A percentile compares a stretch with the other conserved stretches of the same genome.
Evolutionary conservation across 331 rosid genomes (phyloP).

Genomic region (Telfairia occidentalis): DNA sequence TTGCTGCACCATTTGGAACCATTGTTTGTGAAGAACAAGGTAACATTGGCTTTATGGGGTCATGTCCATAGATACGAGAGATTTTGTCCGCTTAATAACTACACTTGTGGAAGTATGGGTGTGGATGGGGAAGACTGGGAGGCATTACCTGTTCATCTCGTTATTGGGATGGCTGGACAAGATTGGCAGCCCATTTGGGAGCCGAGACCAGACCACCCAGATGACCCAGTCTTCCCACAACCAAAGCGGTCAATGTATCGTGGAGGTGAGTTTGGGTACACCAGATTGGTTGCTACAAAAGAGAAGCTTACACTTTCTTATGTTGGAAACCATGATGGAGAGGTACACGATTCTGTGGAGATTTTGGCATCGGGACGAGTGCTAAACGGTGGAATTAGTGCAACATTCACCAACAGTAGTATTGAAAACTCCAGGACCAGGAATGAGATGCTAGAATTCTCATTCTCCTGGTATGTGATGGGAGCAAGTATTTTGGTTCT

Average conservation of each 20-base stretch:
- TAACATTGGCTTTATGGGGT: slow-evolving; percentile 86
- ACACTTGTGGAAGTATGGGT: slow-evolving; percentile 46
- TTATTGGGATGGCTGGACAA: slow-evolving; percentile 96
- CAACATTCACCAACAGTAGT: not conserved
- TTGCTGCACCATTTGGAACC: slow-evolving; percentile 83
- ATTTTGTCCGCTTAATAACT: slow-evolving; percentile 69
- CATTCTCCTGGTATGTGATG: slow-evolving; percentile 28
- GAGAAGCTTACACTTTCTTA: slow-evolving; percentile 38
- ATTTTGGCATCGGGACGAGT: slow-evolving; percentile 45
- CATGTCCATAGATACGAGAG: slow-evolving; percentile 93
- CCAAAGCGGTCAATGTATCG: slow-evolving; percentile 63
- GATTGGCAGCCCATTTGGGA: slow-evolving; percentile 97
- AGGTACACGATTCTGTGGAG: slow-evolving; percentile 44
- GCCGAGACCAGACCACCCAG: slow-evolving; percentile 59
- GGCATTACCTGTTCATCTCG: slow-evolving; percentile 57
- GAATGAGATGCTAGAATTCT: slow-evolving; percentile 6
- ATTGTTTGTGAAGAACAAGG: slow-evolving; percentile 62
- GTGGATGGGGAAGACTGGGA: slow-evolving; percentile 25
- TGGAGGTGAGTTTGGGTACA: slow-evolving; percentile 82
- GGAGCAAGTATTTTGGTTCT: slow-evolving; percentile 43
- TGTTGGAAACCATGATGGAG: slow-evolving; percentile 50
- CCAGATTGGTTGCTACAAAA: slow-evolving; percentile 53
- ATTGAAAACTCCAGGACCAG: not conserved
- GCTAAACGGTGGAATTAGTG: slow-evolving; percentile 16
- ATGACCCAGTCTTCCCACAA: slow-evolving; percentile 70